Evolutionary conservation across 805 yeast genomes (phyloP).

Genomic region (Dipodascus albidus): DNA sequence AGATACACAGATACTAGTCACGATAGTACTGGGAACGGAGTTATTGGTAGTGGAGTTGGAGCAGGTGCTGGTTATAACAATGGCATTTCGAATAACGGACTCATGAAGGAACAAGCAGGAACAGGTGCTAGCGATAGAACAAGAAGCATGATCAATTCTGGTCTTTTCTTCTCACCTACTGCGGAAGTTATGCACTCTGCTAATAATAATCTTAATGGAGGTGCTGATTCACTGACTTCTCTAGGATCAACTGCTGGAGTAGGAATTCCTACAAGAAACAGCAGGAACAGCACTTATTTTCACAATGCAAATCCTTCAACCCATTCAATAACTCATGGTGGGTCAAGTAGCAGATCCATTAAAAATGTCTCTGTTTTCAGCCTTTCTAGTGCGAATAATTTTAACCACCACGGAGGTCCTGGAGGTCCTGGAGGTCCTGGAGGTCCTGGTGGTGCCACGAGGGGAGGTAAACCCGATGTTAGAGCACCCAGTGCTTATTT

Average conservation of each 20-base stretch:
- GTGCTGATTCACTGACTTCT: slow-evolving; percentile 2
- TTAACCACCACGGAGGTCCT: slow-evolving; percentile 7
- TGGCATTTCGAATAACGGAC: not conserved
- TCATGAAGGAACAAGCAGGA: slow-evolving; percentile 3
- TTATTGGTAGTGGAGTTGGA: not conserved
- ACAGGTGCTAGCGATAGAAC: not conserved
- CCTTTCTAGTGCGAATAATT: not conserved
- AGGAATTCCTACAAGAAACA: slow-evolving; percentile 18
- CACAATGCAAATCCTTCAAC: slow-evolving; percentile 11
- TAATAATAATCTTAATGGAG: slow-evolving; percentile 3
- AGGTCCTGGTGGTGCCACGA: too few species aligned
- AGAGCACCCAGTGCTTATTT: slow-evolving; percentile 27
- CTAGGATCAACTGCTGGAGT: slow-evolving; percentile 9
- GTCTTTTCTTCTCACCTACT: slow-evolving; percentile 67
- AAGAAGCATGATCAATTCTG: slow-evolving; percentile 1
- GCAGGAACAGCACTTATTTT: slow-evolving; percentile 4
- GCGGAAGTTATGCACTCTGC: slow-evolving; percentile 54
- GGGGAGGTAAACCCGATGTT: not conserved
- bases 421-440: not conserved
- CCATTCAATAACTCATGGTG: not conserved
- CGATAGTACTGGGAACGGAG: not conserved
- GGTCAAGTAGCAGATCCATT: slow-evolving; percentile 7
- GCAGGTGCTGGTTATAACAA: slow-evolving; percentile 10
- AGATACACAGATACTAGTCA: not conserved
- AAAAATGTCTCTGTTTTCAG: slow-evolving; percentile 13